Conservation (phyloP, 805 yeast species). For the Starmerella apicola region DNA sequence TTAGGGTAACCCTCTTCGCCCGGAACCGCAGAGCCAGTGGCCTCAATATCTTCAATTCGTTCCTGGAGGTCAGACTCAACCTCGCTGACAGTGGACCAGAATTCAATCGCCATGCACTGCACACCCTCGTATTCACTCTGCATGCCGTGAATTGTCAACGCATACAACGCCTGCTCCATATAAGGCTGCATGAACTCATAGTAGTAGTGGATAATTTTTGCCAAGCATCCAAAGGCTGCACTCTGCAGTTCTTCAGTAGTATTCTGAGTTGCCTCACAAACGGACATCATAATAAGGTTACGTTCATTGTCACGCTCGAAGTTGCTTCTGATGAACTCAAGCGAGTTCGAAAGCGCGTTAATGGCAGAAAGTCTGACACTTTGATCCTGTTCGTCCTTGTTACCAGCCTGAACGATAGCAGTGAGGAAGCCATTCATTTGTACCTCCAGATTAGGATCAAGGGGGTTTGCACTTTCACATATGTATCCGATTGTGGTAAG, state of each 20-base stretch:
- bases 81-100: conserved; percentile 99
- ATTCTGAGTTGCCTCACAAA: conserved; percentile 97
- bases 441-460: conserved; percentile 57
- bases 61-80: conserved; percentile 75
- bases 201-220: conserved; percentile 80
- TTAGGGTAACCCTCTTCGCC: conserved; percentile 33
- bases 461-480: conserved; percentile 87
- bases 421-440: conserved; percentile 88
- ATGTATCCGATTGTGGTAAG: conserved; percentile 86
- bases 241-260: conserved; percentile 72
- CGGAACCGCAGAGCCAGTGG: conserved; percentile 20
- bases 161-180: conserved; percentile 93
- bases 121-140: conserved; percentile 71
- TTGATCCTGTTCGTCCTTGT: conserved; percentile 59
- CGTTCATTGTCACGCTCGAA: conserved; percentile 91
- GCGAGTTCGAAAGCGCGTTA: conserved; percentile 79
- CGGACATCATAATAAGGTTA: conserved; percentile 95
- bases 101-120: conserved; percentile 96
- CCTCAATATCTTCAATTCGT: conserved; percentile 29
- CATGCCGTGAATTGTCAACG: conserved; percentile 86
- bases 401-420: conserved; percentile 95
- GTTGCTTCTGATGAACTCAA: conserved; percentile 77
- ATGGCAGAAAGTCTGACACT: conserved; percentile 80
- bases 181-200: conserved; percentile 83
- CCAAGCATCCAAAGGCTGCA: conserved; percentile 89